Conservation (phyloP, 345 rosid genomes). For the Barbarea vulgaris region DNA sequence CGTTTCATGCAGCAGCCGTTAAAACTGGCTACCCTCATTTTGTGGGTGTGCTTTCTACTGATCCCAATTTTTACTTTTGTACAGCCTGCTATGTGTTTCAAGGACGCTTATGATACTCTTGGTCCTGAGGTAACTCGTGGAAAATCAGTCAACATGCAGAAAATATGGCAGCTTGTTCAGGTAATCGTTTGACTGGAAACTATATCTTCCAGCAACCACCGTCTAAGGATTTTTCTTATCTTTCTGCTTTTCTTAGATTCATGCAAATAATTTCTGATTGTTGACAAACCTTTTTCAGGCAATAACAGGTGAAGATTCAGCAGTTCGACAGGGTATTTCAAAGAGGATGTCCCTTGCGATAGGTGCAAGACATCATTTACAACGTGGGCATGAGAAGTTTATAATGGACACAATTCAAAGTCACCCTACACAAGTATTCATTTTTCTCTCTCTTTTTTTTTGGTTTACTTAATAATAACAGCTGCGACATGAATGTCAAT, state of each 20-base stretch:
- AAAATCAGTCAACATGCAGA: slow-evolving; percentile 90
- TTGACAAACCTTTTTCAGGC: slow-evolving; percentile 54
- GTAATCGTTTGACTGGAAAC: slow-evolving; percentile 39
- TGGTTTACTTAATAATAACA: slow-evolving; percentile 7
- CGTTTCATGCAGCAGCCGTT: slow-evolving; percentile 10
- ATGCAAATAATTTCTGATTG: slow-evolving; percentile 25
- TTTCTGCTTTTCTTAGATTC: not conserved
- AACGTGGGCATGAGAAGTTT: slow-evolving; percentile 92
- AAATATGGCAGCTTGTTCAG: slow-evolving; percentile 98
- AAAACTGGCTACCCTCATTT: not conserved
- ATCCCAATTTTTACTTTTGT: slow-evolving; percentile 26
- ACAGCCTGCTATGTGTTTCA: slow-evolving; percentile 85
- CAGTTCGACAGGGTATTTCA: slow-evolving; percentile 55
- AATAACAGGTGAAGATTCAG: slow-evolving; percentile 73
- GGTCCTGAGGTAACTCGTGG: slow-evolving; percentile 72
- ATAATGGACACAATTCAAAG: slow-evolving; percentile 92
- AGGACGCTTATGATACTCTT: slow-evolving; percentile 76
- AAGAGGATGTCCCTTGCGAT: slow-evolving; percentile 77
- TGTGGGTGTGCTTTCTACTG: slow-evolving; percentile 24
- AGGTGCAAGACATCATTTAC: slow-evolving; percentile 91
- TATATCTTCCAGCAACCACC: slow-evolving; percentile 2
- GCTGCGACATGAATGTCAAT: not conserved
- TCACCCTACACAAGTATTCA: slow-evolving; percentile 87
- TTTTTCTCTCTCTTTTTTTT: slow-evolving; percentile 10
- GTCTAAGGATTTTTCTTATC: slow-evolving; percentile 15